Evolutionary conservation across 371 early-diverging fungal species (phyloP), one percentile per base, ranked within the genome.

Genomic region (Syncephalastrum contaminatum): DNA sequence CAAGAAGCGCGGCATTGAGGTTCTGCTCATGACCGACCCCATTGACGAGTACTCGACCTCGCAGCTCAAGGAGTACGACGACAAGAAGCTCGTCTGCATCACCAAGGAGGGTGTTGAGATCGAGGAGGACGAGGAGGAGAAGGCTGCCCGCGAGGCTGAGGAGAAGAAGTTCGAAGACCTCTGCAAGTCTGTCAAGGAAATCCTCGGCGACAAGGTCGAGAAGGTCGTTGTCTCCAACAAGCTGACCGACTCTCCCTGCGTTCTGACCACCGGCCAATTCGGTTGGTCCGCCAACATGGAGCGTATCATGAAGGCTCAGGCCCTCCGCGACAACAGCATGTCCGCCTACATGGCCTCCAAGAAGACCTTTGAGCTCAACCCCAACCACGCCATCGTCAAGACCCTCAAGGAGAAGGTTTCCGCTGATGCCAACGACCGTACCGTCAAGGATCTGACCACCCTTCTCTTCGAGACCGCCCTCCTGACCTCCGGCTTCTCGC

Each of bases 251-350:
- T 95, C 95, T 39, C 99, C 99, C 25, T 97, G 97, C 79, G 94
- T 96, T 48, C 86, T 99, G 59, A 94, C 96, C 64, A 96, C 99
- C 49, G 95, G 96, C 56, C 96, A 97, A 74, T 97, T 93, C 68
- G 98, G 98, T 54, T 96, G 98, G 96, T 93, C 97, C 36, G 96
- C 96, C 72, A 97, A 97, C 89, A 97, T 97, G 97, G 99, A 99
- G 82, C 92, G 96, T 80, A 98, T 99, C 89, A 98, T 99, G 96
- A 95, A 92, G 84, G 94, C 98, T 43, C 99, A 99, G 82, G 97
- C 99, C 40, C 88, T 96, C 63, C 92, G 97, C 71, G 97, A 99
- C 80, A 83, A 87, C 40, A 88, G 90, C 65, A 96, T 97, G 96
- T 88, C 93, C 44, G 79, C 89, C 43, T 97, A 96, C 90, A 95